Conservation (phyloP, 2,329 filamentous ascomycete species). For the Gnomoniopsis sp. region DNA sequence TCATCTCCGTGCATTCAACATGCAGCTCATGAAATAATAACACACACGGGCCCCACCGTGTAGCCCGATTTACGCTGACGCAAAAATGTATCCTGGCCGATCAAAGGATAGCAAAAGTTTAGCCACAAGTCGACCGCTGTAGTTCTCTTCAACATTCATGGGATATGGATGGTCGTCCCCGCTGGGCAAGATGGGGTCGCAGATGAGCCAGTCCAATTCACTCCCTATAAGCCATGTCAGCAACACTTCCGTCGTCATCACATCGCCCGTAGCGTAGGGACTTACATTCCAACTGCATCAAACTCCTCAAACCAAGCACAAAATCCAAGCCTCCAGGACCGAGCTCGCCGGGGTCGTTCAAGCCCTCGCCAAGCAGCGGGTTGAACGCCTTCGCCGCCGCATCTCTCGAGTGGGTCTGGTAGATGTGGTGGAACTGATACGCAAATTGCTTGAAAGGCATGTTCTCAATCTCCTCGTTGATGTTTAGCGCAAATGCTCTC, state of each 20-base stretch:
- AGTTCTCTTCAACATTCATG: constrained; percentile 45
- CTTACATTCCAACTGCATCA: constrained; percentile 44
- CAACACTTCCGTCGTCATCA: not conserved
- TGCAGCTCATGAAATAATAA: not conserved
- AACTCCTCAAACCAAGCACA: constrained; percentile 40
- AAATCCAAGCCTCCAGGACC: constrained; percentile 44
- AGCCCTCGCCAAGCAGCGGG: constrained; percentile 45
- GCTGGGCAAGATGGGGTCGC: constrained; percentile 44
- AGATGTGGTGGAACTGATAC: constrained; percentile 58
- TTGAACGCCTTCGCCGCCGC: constrained; percentile 50
- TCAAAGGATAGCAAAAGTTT: constrained; percentile 54
- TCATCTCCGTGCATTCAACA: not conserved
- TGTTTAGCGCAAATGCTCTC: constrained; percentile 41
- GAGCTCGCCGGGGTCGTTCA: constrained; percentile 40
- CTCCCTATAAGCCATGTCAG: constrained; percentile 25
- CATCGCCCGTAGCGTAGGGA: constrained; percentile 12
- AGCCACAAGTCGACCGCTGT: constrained; percentile 50
- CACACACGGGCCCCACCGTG: not conserved
- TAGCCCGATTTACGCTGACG: constrained; percentile 18
- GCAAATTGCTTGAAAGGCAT: constrained; percentile 59
- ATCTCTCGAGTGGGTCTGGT: constrained; percentile 53
- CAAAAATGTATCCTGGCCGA: constrained; percentile 47
- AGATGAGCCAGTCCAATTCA: constrained; percentile 43
- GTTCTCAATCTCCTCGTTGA: constrained; percentile 52
- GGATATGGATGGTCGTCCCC: constrained; percentile 43